Conservation (phyloP, 352 stramenopile species). For the Stramenopiles sp. region DNA sequence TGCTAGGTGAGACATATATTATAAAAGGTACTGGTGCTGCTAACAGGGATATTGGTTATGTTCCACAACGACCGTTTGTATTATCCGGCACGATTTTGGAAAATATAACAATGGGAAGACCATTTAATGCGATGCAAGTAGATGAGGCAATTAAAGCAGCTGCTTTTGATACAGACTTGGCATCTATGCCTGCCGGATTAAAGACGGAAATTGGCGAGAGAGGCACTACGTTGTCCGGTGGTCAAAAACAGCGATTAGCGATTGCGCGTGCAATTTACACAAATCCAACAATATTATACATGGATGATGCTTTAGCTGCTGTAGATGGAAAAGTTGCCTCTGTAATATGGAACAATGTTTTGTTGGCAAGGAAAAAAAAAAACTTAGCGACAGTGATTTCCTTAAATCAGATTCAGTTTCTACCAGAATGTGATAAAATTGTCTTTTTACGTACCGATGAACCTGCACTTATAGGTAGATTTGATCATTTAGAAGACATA, state of each 20-base stretch:
- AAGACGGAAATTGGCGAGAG: slow-evolving; percentile 38
- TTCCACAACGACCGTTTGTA: slow-evolving; percentile 67
- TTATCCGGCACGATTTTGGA: slow-evolving; percentile 66
- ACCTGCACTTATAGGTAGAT: neutral
- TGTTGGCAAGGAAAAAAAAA: neutral
- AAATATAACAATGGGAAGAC: slow-evolving; percentile 66
- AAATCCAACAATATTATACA: slow-evolving; percentile 36
- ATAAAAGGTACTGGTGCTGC: slow-evolving; percentile 12
- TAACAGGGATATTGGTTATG: slow-evolving; percentile 43
- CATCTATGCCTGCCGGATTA: slow-evolving; percentile 25
- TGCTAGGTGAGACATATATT: slow-evolving; percentile 67
- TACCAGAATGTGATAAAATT: neutral
- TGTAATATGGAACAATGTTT: slow-evolving; percentile 12
- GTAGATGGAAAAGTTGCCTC: slow-evolving; percentile 30
- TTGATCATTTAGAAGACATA: no score
- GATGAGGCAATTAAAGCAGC: slow-evolving; percentile 35
- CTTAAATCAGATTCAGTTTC: neutral
- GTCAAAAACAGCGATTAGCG: slow-evolving; percentile 49
- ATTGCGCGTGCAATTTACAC: slow-evolving; percentile 54
- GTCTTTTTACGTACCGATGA: neutral
- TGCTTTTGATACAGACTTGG: slow-evolving; percentile 43
- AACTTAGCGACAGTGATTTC: neutral
- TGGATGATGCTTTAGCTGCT: slow-evolving; percentile 61
- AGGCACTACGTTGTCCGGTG: slow-evolving; percentile 55
- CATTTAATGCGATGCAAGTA: slow-evolving; percentile 25